Evolutionary conservation across 768 basidiomycete genomes (phyloP), one percentile per base, ranked within the genome.

Genomic region (Mycena albidolilacea): DNA sequence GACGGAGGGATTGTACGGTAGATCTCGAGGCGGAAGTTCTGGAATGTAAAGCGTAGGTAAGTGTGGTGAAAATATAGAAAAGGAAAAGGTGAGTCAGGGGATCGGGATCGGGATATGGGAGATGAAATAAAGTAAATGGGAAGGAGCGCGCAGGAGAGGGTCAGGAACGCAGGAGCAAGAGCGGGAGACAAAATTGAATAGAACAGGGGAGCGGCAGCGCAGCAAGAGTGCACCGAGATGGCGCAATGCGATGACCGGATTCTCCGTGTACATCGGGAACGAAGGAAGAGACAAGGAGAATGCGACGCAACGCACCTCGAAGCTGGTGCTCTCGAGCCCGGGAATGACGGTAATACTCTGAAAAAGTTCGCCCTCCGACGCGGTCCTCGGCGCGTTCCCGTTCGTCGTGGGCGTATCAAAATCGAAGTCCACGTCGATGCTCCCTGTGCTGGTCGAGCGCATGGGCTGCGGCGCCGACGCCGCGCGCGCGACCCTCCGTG

Each of bases 21-120:
- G 2, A 71, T 72, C n/a, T 75, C 74, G 23, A 75, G 67, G 30
- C 74, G 70, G 46, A 75, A 70, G 46, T 75, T 70, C 70, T 75
- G 44, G 15, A n/a, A 15, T 19, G 8, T 10, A 19, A 21, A 19
- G 10, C 7, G 43, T 2, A n/a, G 39, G 44, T 2, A n/a, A 48
- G 44, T 12, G 44, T 14, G 30, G 4, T 19, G 38, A 17, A 48
- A 10, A 10, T 2, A 17, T 7, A 5, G 39, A 55, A 59, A 12
- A 5, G 39, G 43, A 41, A 55, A 12, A 41, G 30, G n/a, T 7
- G 9, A 11, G n/a, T 4, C n/a, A 23, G 30, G 30, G 30, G 30
- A 2, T 30, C 23, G 23, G 23, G 23, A 30, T 30, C 30, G 30
- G 30, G 30, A 30, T 3, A 30, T 30, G 4, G 30, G 30, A 30